A percentile compares a stretch with the other conserved stretches of the same genome.
These are phyloP conservation scores for Centaurea solstitialis DNA, from an alignment of 129 eudicot species.

Conservation along the genomic window DNA sequence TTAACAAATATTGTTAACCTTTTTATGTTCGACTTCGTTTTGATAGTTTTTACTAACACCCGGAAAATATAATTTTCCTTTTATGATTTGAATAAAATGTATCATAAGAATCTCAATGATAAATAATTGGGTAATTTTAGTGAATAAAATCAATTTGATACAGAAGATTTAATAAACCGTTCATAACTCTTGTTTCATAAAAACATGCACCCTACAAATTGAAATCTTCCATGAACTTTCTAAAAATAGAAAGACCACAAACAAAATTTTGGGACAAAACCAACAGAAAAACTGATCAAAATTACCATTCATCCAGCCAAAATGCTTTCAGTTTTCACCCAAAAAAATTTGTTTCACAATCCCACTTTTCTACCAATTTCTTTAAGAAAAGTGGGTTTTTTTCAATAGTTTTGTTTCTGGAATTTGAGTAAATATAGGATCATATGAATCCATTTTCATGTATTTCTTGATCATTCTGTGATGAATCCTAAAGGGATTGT, in stretches of 20 bases:
- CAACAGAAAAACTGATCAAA: conserved; percentile 24
- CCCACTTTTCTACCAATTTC: conserved; percentile 24
- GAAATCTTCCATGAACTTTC: conserved; percentile 4
- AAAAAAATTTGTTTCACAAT: neutral
- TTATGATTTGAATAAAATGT: too few relatives aligned
- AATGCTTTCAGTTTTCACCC: conserved; percentile 13
- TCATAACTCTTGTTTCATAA: conserved; percentile 20
- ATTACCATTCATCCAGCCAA: conserved; percentile 22
- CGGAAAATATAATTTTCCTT: too few relatives aligned
- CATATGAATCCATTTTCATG: conserved; percentile 18
- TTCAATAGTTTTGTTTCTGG: neutral
- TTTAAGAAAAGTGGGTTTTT: conserved; percentile 8
- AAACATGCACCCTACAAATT: conserved; percentile 29
- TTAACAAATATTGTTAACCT: too few relatives aligned
- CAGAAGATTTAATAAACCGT: neutral
- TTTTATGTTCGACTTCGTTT: too few relatives aligned
- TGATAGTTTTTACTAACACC: too few relatives aligned
- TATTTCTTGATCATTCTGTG: neutral
- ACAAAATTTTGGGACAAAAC: conserved; percentile 18
- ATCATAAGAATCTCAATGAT: too few relatives aligned
- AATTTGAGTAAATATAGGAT: neutral
- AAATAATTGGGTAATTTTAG: neutral
- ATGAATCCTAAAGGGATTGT: neutral
- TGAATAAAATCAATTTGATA: too few relatives aligned
- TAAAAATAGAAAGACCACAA: conserved; percentile 33